phyloP scores from a whole-genome alignment of 106 monocot genomes.

The Dendrobium nobile region DNA sequence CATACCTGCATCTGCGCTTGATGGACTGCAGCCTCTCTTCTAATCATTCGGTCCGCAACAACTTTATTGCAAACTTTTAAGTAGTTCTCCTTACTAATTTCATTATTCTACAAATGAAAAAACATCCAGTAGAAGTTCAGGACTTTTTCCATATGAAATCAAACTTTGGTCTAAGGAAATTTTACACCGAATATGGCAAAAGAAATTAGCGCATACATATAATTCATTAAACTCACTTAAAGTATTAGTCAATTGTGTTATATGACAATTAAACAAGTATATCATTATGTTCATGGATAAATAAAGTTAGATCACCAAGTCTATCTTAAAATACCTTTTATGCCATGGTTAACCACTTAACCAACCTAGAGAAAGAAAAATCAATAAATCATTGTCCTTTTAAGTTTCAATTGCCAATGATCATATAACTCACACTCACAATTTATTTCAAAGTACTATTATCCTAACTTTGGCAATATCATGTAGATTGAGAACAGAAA shows the following conservation, averaged over 20 bases:
- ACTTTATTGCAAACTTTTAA: conserved; percentile 35
- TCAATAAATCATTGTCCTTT: too few relatives aligned
- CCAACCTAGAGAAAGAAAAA: too few relatives aligned
- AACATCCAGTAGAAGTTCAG: background rate
- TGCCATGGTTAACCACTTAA: background rate
- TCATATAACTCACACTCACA: too few relatives aligned
- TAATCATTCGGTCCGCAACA: conserved; percentile 45
- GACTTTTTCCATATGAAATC: background rate
- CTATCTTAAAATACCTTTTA: background rate
- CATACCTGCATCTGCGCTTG: conserved; percentile 35
- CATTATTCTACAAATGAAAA: conserved; percentile 26
- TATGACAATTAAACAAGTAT: too few relatives aligned
- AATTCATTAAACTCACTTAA: background rate
- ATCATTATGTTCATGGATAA: too few relatives aligned
- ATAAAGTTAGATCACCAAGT: background rate
- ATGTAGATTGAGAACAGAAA: background rate
- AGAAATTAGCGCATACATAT: background rate
- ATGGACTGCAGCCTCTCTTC: conserved; percentile 28
- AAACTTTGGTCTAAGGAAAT: background rate
- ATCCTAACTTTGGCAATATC: background rate
- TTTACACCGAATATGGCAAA: background rate
- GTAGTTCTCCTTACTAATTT: conserved; percentile 39
- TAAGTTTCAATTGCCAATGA: too few relatives aligned
- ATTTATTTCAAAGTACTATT: background rate
- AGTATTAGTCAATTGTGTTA: background rate